These are phyloP conservation scores for Puccinia horiana DNA, from an alignment of 1,284 basidiomycete genomes.

Conservation along the genomic window DNA sequence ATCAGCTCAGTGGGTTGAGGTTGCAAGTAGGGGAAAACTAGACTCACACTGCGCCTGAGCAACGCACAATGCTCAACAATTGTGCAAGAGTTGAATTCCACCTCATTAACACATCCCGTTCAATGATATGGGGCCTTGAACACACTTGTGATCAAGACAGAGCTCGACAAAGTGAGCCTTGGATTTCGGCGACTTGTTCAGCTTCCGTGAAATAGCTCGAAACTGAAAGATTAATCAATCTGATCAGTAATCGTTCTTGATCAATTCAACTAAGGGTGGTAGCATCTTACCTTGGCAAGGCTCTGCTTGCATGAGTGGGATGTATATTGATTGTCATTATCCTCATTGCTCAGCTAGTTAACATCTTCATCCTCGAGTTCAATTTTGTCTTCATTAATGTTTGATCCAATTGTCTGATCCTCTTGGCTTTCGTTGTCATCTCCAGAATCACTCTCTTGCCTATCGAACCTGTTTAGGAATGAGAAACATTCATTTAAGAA, in stretches of 20 bases:
- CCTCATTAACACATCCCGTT: neutral
- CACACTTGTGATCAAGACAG: neutral
- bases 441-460: neutral
- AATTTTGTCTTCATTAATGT: neutral
- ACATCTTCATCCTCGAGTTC: neutral
- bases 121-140: neutral
- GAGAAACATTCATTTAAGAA: neutral
- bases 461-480: neutral
- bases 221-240: neutral
- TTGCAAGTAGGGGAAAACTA: neutral
- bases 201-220: neutral
- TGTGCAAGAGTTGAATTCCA: constrained; percentile 1
- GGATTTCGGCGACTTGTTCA: constrained; percentile 2
- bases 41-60: neutral
- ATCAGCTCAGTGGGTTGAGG: neutral
- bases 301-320: neutral
- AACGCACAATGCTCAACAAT: neutral
- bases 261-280: neutral
- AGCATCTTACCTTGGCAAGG: neutral
- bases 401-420: neutral
- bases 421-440: neutral
- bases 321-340: neutral
- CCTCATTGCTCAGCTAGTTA: neutral
- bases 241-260: neutral
- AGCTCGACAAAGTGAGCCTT: neutral